Conservation (phyloP, 495 filamentous ascomycete genomes). For the Neurospora discreta region DNA sequence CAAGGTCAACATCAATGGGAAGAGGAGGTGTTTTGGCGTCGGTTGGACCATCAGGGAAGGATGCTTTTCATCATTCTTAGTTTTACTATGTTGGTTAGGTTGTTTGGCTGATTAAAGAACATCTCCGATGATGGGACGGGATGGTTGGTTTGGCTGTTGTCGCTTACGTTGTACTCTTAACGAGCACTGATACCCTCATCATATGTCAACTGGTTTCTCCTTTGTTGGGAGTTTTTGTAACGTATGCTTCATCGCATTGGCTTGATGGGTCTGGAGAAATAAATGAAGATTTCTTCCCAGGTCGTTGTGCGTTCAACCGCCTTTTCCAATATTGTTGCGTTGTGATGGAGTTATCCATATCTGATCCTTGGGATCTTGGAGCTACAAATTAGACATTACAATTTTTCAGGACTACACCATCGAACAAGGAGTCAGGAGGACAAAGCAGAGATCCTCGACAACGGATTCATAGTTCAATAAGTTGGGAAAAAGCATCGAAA, state of each 20-base stretch:
- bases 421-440: no score
- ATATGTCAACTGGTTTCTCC: background rate
- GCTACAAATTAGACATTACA: no score
- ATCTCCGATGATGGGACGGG: background rate
- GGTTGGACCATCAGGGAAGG: background rate
- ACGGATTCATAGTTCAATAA: no score
- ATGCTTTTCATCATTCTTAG: background rate
- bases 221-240: background rate
- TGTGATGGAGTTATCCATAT: no score
- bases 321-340: no score
- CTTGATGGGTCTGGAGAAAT: no score
- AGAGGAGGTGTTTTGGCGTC: background rate
- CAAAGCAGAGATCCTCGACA: no score
- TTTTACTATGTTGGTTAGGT: background rate
- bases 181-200: conserved; percentile 13
- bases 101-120: background rate
- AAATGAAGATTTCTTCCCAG: no score
- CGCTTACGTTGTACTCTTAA: conserved; percentile 9
- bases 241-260: background rate
- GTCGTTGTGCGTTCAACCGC: no score
- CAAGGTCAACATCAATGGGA: background rate
- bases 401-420: no score
- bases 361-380: no score
- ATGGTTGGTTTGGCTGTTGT: background rate
- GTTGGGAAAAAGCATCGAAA: no score